These are phyloP conservation scores for Lobosporangium transversale DNA, from an alignment of 192 early-diverging fungal species.

Conservation along the genomic window DNA sequence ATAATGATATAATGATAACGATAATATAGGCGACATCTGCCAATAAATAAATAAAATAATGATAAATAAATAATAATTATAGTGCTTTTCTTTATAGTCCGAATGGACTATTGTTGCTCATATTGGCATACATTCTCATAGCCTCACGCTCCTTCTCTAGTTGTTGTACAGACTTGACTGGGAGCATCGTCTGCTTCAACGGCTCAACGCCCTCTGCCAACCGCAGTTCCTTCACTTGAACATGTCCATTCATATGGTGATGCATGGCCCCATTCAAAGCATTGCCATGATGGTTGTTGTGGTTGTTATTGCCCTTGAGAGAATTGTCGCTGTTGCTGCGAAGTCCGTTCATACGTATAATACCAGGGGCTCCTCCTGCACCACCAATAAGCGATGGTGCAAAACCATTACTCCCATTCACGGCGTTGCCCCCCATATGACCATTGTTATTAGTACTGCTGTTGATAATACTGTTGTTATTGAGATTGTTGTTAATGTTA, in stretches of 20 bases:
- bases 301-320: slow-evolving; percentile 16
- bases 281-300: slow-evolving; percentile 10
- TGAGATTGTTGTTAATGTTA: slow-evolving; percentile 4
- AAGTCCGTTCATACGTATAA: slow-evolving; percentile 15
- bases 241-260: slow-evolving; percentile 24
- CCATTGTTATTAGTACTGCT: slow-evolving; percentile 17
- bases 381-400: neutral
- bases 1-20: neutral
- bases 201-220: slow-evolving; percentile 50
- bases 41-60: neutral
- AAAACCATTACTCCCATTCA: neutral
- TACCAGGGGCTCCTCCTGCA: slow-evolving; percentile 21
- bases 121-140: slow-evolving; percentile 18
- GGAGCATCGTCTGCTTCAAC: slow-evolving; percentile 50
- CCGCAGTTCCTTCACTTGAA: slow-evolving; percentile 45
- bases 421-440: neutral
- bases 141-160: slow-evolving; percentile 51
- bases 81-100: no score
- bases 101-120: no score
- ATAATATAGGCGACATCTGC: no score
- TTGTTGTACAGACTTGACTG: slow-evolving; percentile 50
- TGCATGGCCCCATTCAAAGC: neutral
- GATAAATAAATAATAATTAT: no score
- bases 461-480: slow-evolving; percentile 8
- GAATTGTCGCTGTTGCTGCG: neutral